A percentile compares a stretch with the other conserved stretches of the same genome.
These are phyloP conservation scores for Zymoseptoria pseudotritici DNA, from an alignment of 2,329 filamentous ascomycete species.

Conservation along the genomic window DNA sequence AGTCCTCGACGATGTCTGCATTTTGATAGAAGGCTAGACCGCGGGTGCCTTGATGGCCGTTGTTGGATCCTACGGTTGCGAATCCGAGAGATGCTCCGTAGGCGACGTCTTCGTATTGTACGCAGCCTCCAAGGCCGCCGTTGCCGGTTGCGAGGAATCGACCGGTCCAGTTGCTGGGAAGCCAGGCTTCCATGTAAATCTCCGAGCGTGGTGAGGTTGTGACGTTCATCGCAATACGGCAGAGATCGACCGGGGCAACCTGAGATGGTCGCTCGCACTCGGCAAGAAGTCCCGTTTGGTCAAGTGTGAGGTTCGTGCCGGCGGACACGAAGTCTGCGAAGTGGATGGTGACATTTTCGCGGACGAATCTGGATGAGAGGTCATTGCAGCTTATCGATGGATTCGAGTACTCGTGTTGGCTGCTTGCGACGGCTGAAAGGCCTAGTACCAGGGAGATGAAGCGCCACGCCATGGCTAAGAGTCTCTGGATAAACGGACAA, in stretches of 20 bases:
- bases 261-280: conserved; percentile 32
- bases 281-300: conserved; percentile 25
- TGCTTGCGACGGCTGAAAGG: background rate
- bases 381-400: background rate
- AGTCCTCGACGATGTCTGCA: conserved; percentile 41
- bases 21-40: conserved; percentile 43
- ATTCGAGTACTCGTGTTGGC: background rate
- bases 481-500: background rate
- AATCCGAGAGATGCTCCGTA: conserved; percentile 35
- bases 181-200: conserved; percentile 40
- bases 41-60: conserved; percentile 37
- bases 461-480: background rate
- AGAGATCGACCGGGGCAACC: conserved; percentile 32
- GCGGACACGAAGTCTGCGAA: conserved; percentile 20
- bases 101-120: conserved; percentile 31
- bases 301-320: conserved; percentile 23
- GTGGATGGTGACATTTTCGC: conserved; percentile 22
- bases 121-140: conserved; percentile 36
- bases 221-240: conserved; percentile 35
- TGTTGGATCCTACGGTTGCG: conserved; percentile 35
- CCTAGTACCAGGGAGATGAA: background rate
- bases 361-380: conserved; percentile 14
- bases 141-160: conserved; percentile 35
- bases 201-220: conserved; percentile 34
- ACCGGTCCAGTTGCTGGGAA: conserved; percentile 36